phyloP scores from a whole-genome alignment of 176 grass and related monocot genomes.

The Lolium perenne region DNA sequence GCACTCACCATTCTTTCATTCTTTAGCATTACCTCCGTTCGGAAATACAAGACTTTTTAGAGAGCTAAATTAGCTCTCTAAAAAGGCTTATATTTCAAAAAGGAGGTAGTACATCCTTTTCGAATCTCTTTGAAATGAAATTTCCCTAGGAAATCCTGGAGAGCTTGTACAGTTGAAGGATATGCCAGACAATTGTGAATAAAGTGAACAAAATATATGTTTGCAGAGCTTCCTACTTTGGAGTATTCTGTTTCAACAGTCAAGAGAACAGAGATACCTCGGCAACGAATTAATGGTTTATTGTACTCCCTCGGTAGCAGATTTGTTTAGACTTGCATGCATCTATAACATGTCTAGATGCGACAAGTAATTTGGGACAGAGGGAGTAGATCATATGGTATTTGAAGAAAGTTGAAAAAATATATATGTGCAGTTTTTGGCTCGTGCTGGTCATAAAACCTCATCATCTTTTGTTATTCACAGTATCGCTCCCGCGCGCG shows the following conservation, averaged over 20 bases:
- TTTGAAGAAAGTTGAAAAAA: background rate
- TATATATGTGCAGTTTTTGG: constrained; percentile 19
- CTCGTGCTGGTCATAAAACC: background rate
- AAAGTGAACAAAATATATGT: background rate
- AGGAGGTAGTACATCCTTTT: background rate
- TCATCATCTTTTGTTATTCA: constrained; percentile 50
- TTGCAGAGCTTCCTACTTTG: background rate
- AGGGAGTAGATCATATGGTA: background rate
- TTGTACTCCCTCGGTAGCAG: background rate
- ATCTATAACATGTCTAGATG: no score
- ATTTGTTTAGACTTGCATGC: no score
- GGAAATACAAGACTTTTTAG: no score
- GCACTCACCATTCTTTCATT: constrained; percentile 44
- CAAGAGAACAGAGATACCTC: background rate
- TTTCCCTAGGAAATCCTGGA: background rate
- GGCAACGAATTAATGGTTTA: background rate
- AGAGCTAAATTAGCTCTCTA: no score
- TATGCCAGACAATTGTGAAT: constrained; percentile 6
- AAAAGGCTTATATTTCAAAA: no score
- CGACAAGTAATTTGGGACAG: background rate
- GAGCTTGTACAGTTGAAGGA: constrained; percentile 15
- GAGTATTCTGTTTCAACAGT: background rate
- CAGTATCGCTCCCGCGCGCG: constrained; percentile 37
- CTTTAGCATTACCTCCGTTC: background rate
- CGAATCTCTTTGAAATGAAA: background rate